Evolutionary conservation across 2,329 filamentous ascomycete species (phyloP), one percentile per base, ranked within the genome.

Genomic region (Helicocarpus griseus): DNA sequence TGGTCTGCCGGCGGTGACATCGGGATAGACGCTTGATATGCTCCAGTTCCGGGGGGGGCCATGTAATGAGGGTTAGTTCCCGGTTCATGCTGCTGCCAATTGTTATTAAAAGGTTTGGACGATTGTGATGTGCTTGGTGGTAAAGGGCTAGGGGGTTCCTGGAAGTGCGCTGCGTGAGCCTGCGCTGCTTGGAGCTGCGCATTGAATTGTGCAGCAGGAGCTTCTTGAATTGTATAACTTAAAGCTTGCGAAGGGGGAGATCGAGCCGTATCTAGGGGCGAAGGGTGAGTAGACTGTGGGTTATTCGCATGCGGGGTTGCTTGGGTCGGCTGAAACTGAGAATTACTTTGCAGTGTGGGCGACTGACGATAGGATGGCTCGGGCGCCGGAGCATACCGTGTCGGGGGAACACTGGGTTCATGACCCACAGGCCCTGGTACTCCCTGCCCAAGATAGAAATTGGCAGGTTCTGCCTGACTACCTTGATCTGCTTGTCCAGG

Each of bases 211-310:
- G 13, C 44, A 11, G 19, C 2, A 13, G 44, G 21, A 1, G 19
- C 31, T 45, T 45, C 26, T 22, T 45, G 43, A 28, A n/a, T 7
- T 13, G n/a, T 29, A 31, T 33, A 45, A 11, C 72, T 69, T 53
- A 73, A 70, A 53, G 72, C 69, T 57, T 64, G 61, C 13, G 67
- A 67, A 54, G 70, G 69, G 9, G 65, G 65, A 35, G 39, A 14
- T 6, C 22, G 48, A 5, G 70, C 6, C n/a, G 21, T n/a, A 11
- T 49, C 47, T 8, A n/a, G 22, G 5, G 35, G n/a, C 8, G 47
- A 21, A 31, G 22, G 35, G 7, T 28, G 13, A 43, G 24, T 14
- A 50, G 31, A n/a, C 17, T 46, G 39, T 26, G 50, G 36, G 19
- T 51, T 41, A 31, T 48, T 50, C n/a, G 40, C 17, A 14, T 33